Evolutionary conservation across 371 early-diverging fungal genomes (phyloP), one percentile per base, ranked within the genome.

Genomic region (Lichtheimia corymbifera): DNA sequence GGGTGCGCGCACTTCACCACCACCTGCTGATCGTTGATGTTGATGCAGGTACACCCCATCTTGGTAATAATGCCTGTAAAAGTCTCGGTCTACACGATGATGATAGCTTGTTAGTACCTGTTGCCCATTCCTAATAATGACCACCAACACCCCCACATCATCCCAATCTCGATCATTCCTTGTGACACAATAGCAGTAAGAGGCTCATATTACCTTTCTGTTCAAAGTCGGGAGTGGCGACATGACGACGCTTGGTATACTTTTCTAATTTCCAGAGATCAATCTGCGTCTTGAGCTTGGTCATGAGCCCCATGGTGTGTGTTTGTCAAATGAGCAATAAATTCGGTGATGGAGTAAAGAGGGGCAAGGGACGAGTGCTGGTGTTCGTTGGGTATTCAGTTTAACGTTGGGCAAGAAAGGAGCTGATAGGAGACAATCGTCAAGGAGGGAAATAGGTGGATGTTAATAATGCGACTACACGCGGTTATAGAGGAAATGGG

Each of bases 31-130:
- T 35, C 50, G 44, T 52, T 64, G 68, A 20, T 63, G 60, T 28
- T 69, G 72, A 66, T 78, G 63, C 28, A 83, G 67, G 62, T 85
- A 85, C 13, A 85, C 83, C 14, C 85, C 85, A 58, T 83, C 80
- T 61, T 83, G 81, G 60, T 85, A 85, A 58, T 81, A 65, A 18
- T 80, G 73, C 43, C 78, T 72, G 58, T 85, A 85, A 57, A 79
- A 85, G 22, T 83, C 82, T 42, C 72, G 67, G 66, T 85, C 84
- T 70, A 45, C 5, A 35, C 0, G 35, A 35, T 35, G 35, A 35
- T 35, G 35, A 35, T 35, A 35, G 11, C 35, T 35, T 35, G 35
- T 35, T 11, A 35, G 11, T 35, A 9, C 5, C 35, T 35, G 9
- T 35, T 35, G 2, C 2, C 0, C 11, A 35, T 9, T 9, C 35